Evolutionary conservation across 163 green algal genomes (phyloP), one percentile per base, ranked within the genome.

Genomic region (Coccomyxa subellipsoidea): DNA sequence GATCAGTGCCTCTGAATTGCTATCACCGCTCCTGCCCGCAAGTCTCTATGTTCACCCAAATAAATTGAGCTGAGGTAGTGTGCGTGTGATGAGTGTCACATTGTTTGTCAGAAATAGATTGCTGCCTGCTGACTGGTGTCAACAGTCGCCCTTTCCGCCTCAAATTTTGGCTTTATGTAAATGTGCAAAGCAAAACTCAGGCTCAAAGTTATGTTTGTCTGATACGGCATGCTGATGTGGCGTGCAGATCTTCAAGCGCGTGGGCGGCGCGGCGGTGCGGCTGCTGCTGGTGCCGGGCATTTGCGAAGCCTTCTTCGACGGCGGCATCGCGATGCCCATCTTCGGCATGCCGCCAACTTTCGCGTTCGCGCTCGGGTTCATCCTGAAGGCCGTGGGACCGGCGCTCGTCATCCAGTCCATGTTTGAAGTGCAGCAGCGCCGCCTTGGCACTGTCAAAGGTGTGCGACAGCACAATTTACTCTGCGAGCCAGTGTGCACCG

Each of bases 331-430:
- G n/a, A 80, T 89, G 0, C 80, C 77, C 2, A 34, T 94, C 3
- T 90, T 93, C 37, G 32, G 53, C 69, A 91, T 94, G 87, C 89
- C 91, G 9, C 27, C 76, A 9, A 78, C 78, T 9, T 83, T 89
- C 27, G 90, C 85, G 6, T 90, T 97, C 76, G 91, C 89, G 9
- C 83, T 95, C 69, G 94, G 94, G 0, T 98, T 98, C 87, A 98
- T 98, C 76, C 81, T 98, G n/a, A 96, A 94, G 79, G 94, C 94
- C 7, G 93, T 98, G 1, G 92, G 92, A 7, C 94, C 94, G 0
- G 94, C 92, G 0, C 86, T 98, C 5, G 93, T 98, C 38, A 94
- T 98, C 34, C 90, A 91, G 25, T 88, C 85, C 38, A 97, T 98
- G 94, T 96, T 98, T 83, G 85, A 93, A 69, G 84, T 98, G 71